Evolutionary conservation across 768 basidiomycete species (phyloP), one percentile per base, ranked within the genome.

Genomic region (Podaxis carcinomalis): DNA sequence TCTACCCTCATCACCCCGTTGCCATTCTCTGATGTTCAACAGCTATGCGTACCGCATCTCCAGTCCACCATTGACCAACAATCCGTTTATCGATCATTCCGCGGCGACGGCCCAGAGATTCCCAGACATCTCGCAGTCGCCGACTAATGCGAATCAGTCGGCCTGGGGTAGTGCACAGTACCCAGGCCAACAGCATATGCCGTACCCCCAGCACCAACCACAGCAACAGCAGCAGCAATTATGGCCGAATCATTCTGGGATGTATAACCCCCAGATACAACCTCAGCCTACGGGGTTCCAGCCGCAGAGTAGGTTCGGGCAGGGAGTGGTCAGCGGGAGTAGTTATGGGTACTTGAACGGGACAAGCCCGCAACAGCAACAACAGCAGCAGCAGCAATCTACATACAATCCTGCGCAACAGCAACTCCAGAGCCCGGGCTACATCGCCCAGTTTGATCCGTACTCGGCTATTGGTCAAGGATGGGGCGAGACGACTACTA

Each of bases 71-170:
- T 57, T 78, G 62, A 76, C 77, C n/a, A 92, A 88, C 68, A 91
- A 91, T 65, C 90, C 90, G 0, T 91, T 92, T 73, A 74, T 85
- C 67, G 76, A 79, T 51, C 75, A 77, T 51, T 72, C 81, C 35
- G 77, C 79, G 27, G 70, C 77, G 21, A 60, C 59, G 3, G 42
- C 59, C 0, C 59, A 60, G 27, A 83, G 90, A 62, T 92, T 80
- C 66, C 90, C 90, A 37, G 87, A 88, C 69, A 77, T 92, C 66
- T 78, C 77, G 39, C 69, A 56, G 46, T 65, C 66, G 51, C 70
- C 65, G 47, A 46, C 54, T 61, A 14, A 66, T 63, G 69, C 40
- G 59, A 47, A 63, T 58, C 66, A 63, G 40, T 52, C 63, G 7
- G 52, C 59, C 28, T 61, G 59, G 59, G 63, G 59, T 16, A 62